Evolutionary conservation across 306 rosid genomes (phyloP), one percentile per base, ranked within the genome.

Genomic region (Sesbania bispinosa): DNA sequence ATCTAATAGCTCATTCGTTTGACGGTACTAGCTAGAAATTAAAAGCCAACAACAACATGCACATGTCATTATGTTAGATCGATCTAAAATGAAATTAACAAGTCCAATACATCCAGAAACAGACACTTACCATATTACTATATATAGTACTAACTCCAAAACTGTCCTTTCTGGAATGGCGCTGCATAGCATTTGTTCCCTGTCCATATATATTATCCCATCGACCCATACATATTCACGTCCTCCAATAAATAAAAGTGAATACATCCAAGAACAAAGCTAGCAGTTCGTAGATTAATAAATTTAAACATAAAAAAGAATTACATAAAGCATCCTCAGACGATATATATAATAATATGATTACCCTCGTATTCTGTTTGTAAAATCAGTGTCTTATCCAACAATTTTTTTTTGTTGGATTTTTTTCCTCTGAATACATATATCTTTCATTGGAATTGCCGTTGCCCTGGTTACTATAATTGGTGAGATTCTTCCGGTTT

Each of bases 141-240:
- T 2, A 26, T 14, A 10, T 47, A 16, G 41, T 47, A 36, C 62
- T 30, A 35, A 26, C 41, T 48, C 52, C 16, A 36, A 24, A 35
- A 20, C 3, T 51, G 55, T 62, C 35, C 51, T 62, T 27, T 27
- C 8, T 8, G 1, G 15, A 15, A 26, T 41, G 42, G 27, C 20
- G n/a, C 27, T n/a, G 42, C 14, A 45, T 64, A 15, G 2, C 32
- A 9, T 59, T 16, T 32, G 26, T 11, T 42, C 1, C 10, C 33
- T 38, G 27, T 16, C 67, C 30, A 2, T 15, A 30, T 57, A 71
- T 59, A 18, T 38, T 32, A 38, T 38, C 10, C n/a, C n/a, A n/a
- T n/a, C n/a, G n/a, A n/a, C n/a, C n/a, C n/a, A n/a, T n/a, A 46
- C 76, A 48, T 39, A 13, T 50, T 69, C 81, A 77, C 76, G 36